Evolutionary conservation across 2,329 filamentous ascomycete genomes (phyloP), one percentile per base, ranked within the genome.

Genomic region (Claviceps citrina): DNA sequence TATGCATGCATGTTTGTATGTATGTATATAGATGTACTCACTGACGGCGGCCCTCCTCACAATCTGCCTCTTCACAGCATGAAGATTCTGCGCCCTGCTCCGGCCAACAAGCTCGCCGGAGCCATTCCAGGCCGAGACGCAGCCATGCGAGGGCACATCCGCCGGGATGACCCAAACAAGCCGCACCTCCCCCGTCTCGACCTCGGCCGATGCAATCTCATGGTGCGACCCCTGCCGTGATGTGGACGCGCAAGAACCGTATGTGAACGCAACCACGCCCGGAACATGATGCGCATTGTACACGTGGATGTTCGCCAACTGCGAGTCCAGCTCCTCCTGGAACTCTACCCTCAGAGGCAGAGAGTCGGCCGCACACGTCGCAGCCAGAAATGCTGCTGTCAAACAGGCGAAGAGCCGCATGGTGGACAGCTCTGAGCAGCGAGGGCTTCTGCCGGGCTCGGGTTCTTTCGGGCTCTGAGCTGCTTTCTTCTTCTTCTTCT

Each of bases 71-170:
- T 39, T 32, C 24, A 16, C 36, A 5, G 5, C 15, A 12, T 7
- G 19, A 33, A 61, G 46, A n/a, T 46, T 42, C 47, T 62, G 57
- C 2, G 26, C 28, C 41, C 51, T 48, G 39, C 60, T 62, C 18
- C 54, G 56, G 16, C 57, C 62, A 13, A 60, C 44, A 2, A 61
- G 51, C 1, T 39, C 36, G 6, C 55, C 57, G 1, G 47, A 24
- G 0, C 47, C 43, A 28, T 49, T 49, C 61, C 59, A 65, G 2
- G 62, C 62, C 2, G 61, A 63, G 32, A 66, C 54, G 45, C 63
- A 66, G 10, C 59, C 59, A 10, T 53, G 55, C 3, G 54, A 52
- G 54, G 56, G 26, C 4, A 35, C 35, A 22, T 37, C 38, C 8
- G 22, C 13, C 7, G 43, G 40, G 7, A 45, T 39, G 13, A 41